Base-by-base conservation (phyloP, 768 basidiomycete species). In the Rhizopogon sp. region DNA sequence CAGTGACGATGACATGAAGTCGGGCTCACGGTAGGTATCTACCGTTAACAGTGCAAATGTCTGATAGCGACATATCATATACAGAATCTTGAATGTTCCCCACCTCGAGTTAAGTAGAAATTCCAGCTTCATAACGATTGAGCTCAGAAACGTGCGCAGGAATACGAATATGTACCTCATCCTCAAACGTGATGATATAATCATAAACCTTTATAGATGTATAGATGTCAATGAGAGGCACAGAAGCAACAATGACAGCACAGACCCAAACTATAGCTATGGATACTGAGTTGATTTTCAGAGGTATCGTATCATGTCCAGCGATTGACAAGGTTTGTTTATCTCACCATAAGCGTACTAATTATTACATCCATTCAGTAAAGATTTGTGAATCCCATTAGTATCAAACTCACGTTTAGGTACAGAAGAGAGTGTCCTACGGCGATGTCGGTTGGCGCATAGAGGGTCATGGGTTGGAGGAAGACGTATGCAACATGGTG, bases 301-400 rank as follows among this genome's bases (percentile, higher is more conserved):
- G 9, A 45, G 3, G n/a, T 5, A 28, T 37, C 28, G 25, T 28
- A 11, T 46, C 14, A 3, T 35, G 7, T 9, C 28, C 13, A 11
- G 16, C 39, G 10, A 13, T 39, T 5, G 8, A 51, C 5, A 44
- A 39, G 28, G 28, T 14, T 33, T 33, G 37, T 42, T 22, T 42
- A 16, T 43, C 40, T 51, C 40, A 51, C 50, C 50, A 29, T 51
- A 51, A 45, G 50, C 50, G 11, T 51, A 51, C 50, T 51, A 20
- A 25, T 20, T 20, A 20, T 20, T 25, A 25, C 17, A 16, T 4
- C 3, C 9, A 2, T 17, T 33, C 31, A 25, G 22, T 50, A 33
- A 29, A n/a, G 11, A 29, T 9, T 4, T 25, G 50, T 22, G 11
- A 25, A 8, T 8, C 17, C 25, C 22, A 22, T 3, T 5, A 29